A percentile compares a stretch with the other conserved stretches of the same genome.
These are phyloP conservation scores for Sarocladiaceae sp. DNA, from an alignment of 2,329 filamentous ascomycete species.

Conservation along the genomic window DNA sequence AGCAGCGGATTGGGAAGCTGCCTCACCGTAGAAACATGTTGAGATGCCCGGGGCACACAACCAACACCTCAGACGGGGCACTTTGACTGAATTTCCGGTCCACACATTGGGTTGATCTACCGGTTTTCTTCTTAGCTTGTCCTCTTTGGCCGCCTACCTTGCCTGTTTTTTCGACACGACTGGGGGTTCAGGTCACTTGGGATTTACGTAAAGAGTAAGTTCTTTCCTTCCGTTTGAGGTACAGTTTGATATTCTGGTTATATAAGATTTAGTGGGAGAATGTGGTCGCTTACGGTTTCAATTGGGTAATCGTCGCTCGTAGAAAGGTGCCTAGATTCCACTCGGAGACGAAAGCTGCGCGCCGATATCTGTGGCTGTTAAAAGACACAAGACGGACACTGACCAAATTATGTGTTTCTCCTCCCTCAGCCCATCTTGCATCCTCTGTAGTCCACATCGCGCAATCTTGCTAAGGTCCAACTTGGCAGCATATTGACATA, in stretches of 20 bases:
- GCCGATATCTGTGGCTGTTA: no score
- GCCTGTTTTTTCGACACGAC: background rate
- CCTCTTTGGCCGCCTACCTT: background rate
- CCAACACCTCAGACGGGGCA: slow-evolving; percentile 61
- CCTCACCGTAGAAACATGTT: slow-evolving; percentile 53
- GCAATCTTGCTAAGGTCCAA: no score
- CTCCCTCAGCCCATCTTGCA: no score
- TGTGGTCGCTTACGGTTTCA: background rate
- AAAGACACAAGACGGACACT: no score
- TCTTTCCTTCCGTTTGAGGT: background rate
- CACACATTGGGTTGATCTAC: slow-evolving; percentile 36
- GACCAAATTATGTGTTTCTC: no score
- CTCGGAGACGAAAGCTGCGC: no score
- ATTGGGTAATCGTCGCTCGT: background rate
- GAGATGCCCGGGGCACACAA: slow-evolving; percentile 58
- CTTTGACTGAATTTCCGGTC: slow-evolving; percentile 62
- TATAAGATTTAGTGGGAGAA: background rate
- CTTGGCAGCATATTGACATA: no score
- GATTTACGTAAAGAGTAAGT: background rate
- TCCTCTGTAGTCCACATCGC: no score
- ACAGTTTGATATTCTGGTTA: background rate
- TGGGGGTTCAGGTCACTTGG: background rate
- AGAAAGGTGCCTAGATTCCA: no score
- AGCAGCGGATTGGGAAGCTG: slow-evolving; percentile 42
- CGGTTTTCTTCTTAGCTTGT: background rate